A percentile compares a stretch with the other conserved stretches of the same genome.
Evolutionary conservation across 129 eudicot genomes (phyloP).

Genomic region (Deinandra increscens): DNA sequence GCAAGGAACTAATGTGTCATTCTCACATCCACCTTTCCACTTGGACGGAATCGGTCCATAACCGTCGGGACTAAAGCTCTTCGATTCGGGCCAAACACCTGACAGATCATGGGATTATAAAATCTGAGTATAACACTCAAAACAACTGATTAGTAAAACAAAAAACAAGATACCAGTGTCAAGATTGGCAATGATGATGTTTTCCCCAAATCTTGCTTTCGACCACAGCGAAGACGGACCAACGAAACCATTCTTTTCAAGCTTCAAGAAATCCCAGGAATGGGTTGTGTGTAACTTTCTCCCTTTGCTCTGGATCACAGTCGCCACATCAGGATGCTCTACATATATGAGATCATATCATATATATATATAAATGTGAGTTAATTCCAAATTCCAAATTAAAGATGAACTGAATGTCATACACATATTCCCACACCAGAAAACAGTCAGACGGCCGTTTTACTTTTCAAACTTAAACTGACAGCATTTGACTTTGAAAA

Average conservation of each 20-base stretch:
- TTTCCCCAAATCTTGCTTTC: conserved; percentile 73
- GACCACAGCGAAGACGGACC: conserved; percentile 52
- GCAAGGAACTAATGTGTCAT: conserved; percentile 48
- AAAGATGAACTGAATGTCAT: neutral
- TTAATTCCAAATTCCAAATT: neutral
- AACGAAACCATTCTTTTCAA: conserved; percentile 47
- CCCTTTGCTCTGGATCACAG: conserved; percentile 48
- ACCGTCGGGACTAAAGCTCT: conserved; percentile 61
- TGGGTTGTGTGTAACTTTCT: conserved; percentile 69
- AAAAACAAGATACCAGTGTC: conserved; percentile 51
- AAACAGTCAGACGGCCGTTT: too few species aligned
- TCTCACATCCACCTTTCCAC: conserved; percentile 81
- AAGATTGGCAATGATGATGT: conserved; percentile 68
- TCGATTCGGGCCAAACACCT: conserved; percentile 92
- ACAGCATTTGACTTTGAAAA: too few species aligned
- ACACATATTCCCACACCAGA: too few species aligned
- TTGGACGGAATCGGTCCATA: conserved; percentile 67
- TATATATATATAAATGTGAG: neutral
- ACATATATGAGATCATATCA: too few species aligned
- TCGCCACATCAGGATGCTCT: conserved; percentile 73
- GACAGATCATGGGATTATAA: neutral
- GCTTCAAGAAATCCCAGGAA: conserved; percentile 69
- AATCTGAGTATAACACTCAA: neutral
- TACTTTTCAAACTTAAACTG: too few species aligned
- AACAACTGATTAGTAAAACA: neutral